Evolutionary conservation across 306 rosid genomes (phyloP).

Genomic region (Pyrus betulifolia): DNA sequence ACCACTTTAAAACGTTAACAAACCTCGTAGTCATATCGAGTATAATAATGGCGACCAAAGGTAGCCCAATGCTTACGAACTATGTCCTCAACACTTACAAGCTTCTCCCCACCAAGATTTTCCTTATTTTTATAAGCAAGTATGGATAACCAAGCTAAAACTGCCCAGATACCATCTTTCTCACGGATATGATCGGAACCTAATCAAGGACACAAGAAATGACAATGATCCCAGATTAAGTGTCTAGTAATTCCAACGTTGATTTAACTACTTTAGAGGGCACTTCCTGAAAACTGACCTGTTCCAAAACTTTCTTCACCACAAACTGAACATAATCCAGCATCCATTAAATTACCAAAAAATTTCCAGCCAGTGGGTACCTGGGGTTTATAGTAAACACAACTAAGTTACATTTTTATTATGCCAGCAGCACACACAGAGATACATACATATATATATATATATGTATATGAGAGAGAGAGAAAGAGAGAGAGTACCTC

Average conservation of each 20-base stretch:
- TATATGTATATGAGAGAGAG: not conserved
- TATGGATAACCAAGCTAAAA: conserved; percentile 92
- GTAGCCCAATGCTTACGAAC: conserved; percentile 92
- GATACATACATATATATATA: too few relatives aligned
- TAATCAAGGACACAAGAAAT: conserved; percentile 27
- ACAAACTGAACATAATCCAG: conserved; percentile 84
- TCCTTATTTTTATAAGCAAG: conserved; percentile 82
- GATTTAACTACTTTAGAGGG: conserved; percentile 6
- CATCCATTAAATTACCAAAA: conserved; percentile 97
- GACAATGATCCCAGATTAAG: conserved; percentile 9
- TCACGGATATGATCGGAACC: conserved; percentile 98
- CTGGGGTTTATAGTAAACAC: conserved; percentile 31
- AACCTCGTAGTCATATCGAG: conserved; percentile 94
- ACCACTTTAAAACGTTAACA: conserved; percentile 7
- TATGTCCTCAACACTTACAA: conserved; percentile 91
- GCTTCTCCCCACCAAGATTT: conserved; percentile 60
- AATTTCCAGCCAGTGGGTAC: conserved; percentile 99
- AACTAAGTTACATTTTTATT: not conserved
- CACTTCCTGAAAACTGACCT: conserved; percentile 38
- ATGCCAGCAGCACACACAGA: not conserved
- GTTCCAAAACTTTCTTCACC: conserved; percentile 99
- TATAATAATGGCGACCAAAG: conserved; percentile 95
- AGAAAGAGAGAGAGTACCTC: conserved; percentile 51
- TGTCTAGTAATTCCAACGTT: not conserved
- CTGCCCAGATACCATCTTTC: conserved; percentile 99